phyloP scores from a whole-genome alignment of 2,329 filamentous ascomycete genomes.

The Cercospora sp. region DNA sequence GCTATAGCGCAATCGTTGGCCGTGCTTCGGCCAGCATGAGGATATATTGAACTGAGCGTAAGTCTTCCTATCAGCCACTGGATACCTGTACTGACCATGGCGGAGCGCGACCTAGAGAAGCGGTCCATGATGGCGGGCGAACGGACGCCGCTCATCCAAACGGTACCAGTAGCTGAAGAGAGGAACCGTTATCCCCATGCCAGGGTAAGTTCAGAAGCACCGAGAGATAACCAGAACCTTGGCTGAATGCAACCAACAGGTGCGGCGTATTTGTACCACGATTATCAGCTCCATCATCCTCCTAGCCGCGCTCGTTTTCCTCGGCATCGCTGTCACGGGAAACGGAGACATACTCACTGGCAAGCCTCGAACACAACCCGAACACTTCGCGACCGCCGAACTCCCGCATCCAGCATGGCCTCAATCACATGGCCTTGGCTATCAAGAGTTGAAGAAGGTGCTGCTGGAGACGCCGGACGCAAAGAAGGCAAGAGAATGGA shows the following conservation, averaged over 20 bases:
- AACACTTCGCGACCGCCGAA: slow-evolving; percentile 29
- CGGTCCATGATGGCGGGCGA: slow-evolving; percentile 52
- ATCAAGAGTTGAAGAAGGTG: slow-evolving; percentile 57
- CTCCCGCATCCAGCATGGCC: slow-evolving; percentile 45
- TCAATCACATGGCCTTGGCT: slow-evolving; percentile 51
- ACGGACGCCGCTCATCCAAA: slow-evolving; percentile 67
- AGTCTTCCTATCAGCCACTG: slow-evolving; percentile 4
- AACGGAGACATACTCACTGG: slow-evolving; percentile 36
- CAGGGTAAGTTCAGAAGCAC: slow-evolving; percentile 28
- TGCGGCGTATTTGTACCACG: slow-evolving; percentile 68
- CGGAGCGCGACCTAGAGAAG: slow-evolving; percentile 27
- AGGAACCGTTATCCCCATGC: slow-evolving; percentile 54
- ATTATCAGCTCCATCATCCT: slow-evolving; percentile 45
- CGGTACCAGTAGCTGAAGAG: slow-evolving; percentile 57
- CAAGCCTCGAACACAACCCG: slow-evolving; percentile 33
- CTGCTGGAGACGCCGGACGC: slow-evolving; percentile 57
- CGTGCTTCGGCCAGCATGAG: slow-evolving; percentile 18
- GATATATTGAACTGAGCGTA: not conserved
- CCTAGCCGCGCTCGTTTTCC: slow-evolving; percentile 41
- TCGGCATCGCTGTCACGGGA: slow-evolving; percentile 43
- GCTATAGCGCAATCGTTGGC: slow-evolving; percentile 21
- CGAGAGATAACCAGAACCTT: not conserved
- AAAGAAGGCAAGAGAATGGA: slow-evolving; percentile 53
- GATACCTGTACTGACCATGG: slow-evolving; percentile 22
- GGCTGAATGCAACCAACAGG: slow-evolving; percentile 27